Evolutionary conservation across 2,329 filamentous ascomycete genomes (phyloP), one percentile per base, ranked within the genome.

Genomic region (Botrytis galanthina): DNA sequence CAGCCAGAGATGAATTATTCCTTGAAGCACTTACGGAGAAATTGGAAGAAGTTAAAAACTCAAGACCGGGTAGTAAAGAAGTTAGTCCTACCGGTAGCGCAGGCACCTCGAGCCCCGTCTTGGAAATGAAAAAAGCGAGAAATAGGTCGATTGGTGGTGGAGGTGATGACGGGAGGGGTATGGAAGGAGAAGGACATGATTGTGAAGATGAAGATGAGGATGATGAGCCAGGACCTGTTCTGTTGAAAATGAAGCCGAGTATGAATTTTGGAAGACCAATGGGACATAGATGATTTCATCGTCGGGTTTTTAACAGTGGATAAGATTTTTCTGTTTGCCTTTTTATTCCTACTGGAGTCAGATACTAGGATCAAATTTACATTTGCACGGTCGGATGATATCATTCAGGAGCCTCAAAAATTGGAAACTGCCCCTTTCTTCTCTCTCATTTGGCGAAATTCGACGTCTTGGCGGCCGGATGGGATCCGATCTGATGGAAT

Each of bases 251-350:
- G 46, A 79, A 78, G 67, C 72, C 75, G 8, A 78, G 74, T 68
- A 61, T 75, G 51, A 79, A 79, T 72, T 79, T 79, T 74, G 78
- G 78, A 22, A 75, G 59, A 61, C 78, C 78, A 22, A 73, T 79
- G 60, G 78, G 78, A 4, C 60, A 61, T 32, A 57, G 42, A 72
- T 68, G 66, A 68, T 68, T 57, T 20, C 32, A 42, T 42, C 48
- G 16, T 57, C n/a, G 6, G 18, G n/a, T 57, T 16, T 16, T 22
- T 29, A n/a, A n/a, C 66, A 42, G 16, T 32, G 26, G 22, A 51
- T 18, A 9, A 57, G 4, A 7, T 68, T 54, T 44, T 44, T 39
- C 37, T 61, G 5, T 62, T 68, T 66, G 29, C 32, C 32, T 42
- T 42, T n/a, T 42, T 48, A 29, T 68, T 57, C 35, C 26, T 29